These are phyloP conservation scores for Trypanosoma boissoni DNA, from an alignment of 208 protist species.

Conservation along the genomic window DNA sequence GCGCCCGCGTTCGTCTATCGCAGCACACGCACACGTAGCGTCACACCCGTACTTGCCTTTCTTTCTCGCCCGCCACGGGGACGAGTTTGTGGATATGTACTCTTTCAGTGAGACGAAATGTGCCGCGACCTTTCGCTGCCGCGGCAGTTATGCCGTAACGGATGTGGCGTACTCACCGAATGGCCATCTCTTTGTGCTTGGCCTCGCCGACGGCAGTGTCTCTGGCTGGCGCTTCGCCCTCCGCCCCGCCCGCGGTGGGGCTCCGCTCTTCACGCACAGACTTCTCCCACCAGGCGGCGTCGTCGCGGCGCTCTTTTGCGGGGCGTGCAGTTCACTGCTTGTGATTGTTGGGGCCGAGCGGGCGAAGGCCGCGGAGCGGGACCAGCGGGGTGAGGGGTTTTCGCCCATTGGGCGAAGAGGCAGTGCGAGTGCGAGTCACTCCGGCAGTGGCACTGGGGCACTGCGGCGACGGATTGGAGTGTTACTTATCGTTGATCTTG, in stretches of 20 bases:
- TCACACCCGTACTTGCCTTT: conserved; percentile 84
- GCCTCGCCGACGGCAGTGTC: conserved; percentile 73
- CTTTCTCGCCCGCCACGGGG: conserved; percentile 53
- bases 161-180: conserved; percentile 54
- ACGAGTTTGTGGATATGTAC: conserved; percentile 78
- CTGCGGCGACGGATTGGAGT: conserved; percentile 12
- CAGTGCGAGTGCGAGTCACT: too few species aligned
- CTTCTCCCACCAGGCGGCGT: conserved; percentile 49
- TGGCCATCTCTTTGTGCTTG: conserved; percentile 66
- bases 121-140: conserved; percentile 58
- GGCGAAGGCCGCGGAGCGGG: conserved; percentile 18
- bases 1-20: conserved; percentile 34
- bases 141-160: conserved; percentile 36
- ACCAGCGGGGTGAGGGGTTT: background rate
- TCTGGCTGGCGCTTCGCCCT: conserved; percentile 59
- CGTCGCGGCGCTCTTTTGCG: conserved; percentile 59
- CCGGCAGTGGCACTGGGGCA: too few species aligned
- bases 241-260: conserved; percentile 22
- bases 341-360: conserved; percentile 48
- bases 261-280: conserved; percentile 41
- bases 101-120: conserved; percentile 69
- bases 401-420: too few species aligned
- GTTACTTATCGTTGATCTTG: conserved; percentile 35
- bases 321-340: conserved; percentile 55
- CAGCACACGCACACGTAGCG: conserved; percentile 29